phyloP scores from a whole-genome alignment of 2,329 filamentous ascomycete species.

The Aspergillus costaricaensis region DNA sequence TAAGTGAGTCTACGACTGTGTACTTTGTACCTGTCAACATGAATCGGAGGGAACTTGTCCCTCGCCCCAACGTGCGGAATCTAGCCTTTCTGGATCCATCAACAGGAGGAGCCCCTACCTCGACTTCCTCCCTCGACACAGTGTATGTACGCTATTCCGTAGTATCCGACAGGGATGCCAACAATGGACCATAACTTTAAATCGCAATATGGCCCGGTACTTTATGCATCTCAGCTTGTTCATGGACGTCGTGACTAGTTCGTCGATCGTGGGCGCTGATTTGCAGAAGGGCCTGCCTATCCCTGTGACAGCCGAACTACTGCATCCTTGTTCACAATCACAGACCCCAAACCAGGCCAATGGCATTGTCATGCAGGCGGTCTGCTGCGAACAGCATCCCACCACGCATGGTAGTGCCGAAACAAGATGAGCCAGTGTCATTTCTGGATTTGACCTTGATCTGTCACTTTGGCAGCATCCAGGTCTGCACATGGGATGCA shows the following conservation, averaged over 20 bases:
- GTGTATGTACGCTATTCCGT: neutral
- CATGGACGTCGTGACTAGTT: neutral
- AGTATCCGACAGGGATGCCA: neutral
- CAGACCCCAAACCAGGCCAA: neutral
- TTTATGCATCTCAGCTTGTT: neutral
- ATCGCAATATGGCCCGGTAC: neutral
- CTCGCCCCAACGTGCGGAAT: neutral
- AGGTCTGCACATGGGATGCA: neutral
- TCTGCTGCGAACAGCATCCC: neutral
- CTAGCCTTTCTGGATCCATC: neutral
- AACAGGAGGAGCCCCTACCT: neutral
- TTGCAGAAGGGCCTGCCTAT: neutral
- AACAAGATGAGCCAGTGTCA: slow-evolving; percentile 1
- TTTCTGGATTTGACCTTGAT: neutral
- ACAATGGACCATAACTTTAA: slow-evolving; percentile 1
- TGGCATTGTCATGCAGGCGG: slow-evolving; percentile 9
- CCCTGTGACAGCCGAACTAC: slow-evolving; percentile 6
- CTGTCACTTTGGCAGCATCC: neutral
- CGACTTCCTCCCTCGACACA: too few relatives aligned
- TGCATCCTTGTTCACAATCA: slow-evolving; percentile 4
- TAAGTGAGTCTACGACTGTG: neutral
- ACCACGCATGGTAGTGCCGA: neutral
- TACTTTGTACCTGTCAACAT: neutral
- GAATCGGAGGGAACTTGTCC: neutral
- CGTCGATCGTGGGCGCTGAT: neutral